Evolutionary conservation across 768 basidiomycete species (phyloP), one percentile per base, ranked within the genome.

Genomic region (Serpula lacrymans): DNA sequence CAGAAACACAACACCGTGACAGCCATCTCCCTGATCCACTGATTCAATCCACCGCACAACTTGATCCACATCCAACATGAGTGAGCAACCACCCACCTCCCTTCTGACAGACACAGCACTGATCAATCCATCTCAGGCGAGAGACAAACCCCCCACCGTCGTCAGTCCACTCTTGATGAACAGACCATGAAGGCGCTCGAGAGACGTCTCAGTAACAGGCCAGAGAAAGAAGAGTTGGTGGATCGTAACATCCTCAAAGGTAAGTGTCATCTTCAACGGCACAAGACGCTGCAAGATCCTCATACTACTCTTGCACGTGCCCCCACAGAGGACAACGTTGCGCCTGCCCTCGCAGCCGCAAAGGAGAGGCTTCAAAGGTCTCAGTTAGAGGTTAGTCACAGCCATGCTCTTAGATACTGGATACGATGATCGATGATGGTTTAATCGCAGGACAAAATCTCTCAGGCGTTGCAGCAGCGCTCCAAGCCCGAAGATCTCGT

Each of bases 221-320:
- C 82, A 14, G 72, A 77, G n/a, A 75, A 77, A 57, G 57, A 71
- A 28, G 75, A 82, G 31, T 68, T 87, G 31, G 69, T 84, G 45
- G 78, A 81, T 24, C 74, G 79, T 47, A 83, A 82, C 55, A 84
- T 86, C 46, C 71, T 87, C 44, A 84, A 85, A 61, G 80, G 81
- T 74, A 37, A 42, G 62, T 51, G 13, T 37, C 21, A 5, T n/a
- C 32, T 4, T 14, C 31, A 28, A 9, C 26, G n/a, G 32, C 13
- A 7, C 44, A 12, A 14, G 32, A 33, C 27, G 6, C 39, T 17
- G 4, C 20, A 24, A n/a, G 34, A 6, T 24, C 38, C 30, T 1
- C n/a, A n/a, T n/a, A n/a, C n/a, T n/a, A 8, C 20, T 45, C 5
- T 33, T 22, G 16, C 9, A 26, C 14, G 4, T 17, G 38, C n/a